These are phyloP conservation scores for Camellia japonica DNA, from an alignment of 148 eudicot genomes.

Conservation along the genomic window DNA sequence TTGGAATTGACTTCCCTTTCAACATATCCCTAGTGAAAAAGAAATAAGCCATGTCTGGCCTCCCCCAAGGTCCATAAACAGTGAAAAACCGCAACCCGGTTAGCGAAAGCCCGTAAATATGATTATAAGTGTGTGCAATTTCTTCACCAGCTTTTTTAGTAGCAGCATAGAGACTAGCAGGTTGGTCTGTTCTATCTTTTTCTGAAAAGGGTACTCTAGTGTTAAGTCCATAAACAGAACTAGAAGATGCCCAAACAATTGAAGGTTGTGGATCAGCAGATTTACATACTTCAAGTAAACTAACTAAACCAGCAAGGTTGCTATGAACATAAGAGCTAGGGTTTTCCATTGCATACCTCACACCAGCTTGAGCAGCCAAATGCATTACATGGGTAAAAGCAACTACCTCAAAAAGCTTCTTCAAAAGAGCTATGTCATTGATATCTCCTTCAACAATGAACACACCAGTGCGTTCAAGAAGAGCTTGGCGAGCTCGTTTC, in stretches of 20 bases:
- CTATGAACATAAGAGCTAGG: slow-evolving; percentile 81
- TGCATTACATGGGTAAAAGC: slow-evolving; percentile 79
- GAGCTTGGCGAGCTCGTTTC: slow-evolving; percentile 56
- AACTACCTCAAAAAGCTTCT: slow-evolving; percentile 59
- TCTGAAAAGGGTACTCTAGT: slow-evolving; percentile 83
- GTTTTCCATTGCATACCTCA: slow-evolving; percentile 80
- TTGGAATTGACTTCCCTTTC: slow-evolving; percentile 60
- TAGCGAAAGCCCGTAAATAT: slow-evolving; percentile 68
- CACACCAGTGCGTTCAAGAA: slow-evolving; percentile 55
- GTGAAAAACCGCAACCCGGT: slow-evolving; percentile 80
- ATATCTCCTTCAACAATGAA: slow-evolving; percentile 80
- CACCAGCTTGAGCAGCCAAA: slow-evolving; percentile 87
- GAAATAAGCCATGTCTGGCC: slow-evolving; percentile 89
- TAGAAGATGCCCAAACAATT: slow-evolving; percentile 82
- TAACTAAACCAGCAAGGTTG: slow-evolving; percentile 75
- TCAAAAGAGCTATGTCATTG: slow-evolving; percentile 48
- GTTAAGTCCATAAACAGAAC: slow-evolving; percentile 79
- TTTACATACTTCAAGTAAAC: slow-evolving; percentile 69
- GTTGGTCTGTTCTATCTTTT: slow-evolving; percentile 75
- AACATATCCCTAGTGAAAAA: slow-evolving; percentile 74
- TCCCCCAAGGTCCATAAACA: slow-evolving; percentile 89
- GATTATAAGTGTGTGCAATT: slow-evolving; percentile 84
- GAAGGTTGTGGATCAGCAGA: slow-evolving; percentile 73
- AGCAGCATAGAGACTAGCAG: slow-evolving; percentile 83
- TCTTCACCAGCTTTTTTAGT: slow-evolving; percentile 88